Percentiles rank a stretch among this genome's conserved stretches.
Evolutionary conservation across 331 rosid genomes (phyloP).

Genomic region (Prunus yedoensis): DNA sequence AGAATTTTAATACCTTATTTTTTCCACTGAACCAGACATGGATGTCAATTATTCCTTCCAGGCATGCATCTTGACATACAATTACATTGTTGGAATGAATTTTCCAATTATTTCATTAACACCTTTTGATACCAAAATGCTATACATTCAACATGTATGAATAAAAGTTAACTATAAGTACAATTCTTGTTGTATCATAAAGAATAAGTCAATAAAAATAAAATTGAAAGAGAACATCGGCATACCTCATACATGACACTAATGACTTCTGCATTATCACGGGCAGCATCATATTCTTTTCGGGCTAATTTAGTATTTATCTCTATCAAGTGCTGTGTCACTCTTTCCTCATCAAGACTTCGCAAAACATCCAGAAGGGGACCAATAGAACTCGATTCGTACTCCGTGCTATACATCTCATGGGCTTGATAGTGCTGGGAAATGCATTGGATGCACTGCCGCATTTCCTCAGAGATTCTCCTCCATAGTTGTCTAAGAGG

Average conservation of each 20-base stretch:
- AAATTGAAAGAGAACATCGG: slow-evolving; percentile 5
- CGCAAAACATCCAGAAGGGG: slow-evolving; percentile 82
- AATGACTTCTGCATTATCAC: slow-evolving; percentile 74
- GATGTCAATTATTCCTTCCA: neutral
- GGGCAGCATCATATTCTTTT: slow-evolving; percentile 56
- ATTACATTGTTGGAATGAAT: neutral
- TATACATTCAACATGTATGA: neutral
- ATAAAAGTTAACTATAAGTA: neutral
- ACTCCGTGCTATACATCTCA: slow-evolving; percentile 65
- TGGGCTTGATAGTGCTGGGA: slow-evolving; percentile 90
- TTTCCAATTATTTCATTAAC: neutral
- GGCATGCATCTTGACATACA: neutral
- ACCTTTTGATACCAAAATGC: neutral
- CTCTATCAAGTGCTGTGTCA: slow-evolving; percentile 56
- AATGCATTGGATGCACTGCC: slow-evolving; percentile 73
- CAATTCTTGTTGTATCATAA: neutral
- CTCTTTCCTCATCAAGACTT: slow-evolving; percentile 82
- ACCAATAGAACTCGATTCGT: slow-evolving; percentile 70
- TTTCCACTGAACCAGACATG: neutral
- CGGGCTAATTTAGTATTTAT: slow-evolving; percentile 57
- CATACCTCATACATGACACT: slow-evolving; percentile 77
- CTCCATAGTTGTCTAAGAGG: slow-evolving; percentile 83
- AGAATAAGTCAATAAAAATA: neutral
- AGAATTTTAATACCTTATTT: neutral
- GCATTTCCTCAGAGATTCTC: slow-evolving; percentile 75